Conservation (phyloP, 257 asterid species). For the Galeopsis tetrahit region DNA sequence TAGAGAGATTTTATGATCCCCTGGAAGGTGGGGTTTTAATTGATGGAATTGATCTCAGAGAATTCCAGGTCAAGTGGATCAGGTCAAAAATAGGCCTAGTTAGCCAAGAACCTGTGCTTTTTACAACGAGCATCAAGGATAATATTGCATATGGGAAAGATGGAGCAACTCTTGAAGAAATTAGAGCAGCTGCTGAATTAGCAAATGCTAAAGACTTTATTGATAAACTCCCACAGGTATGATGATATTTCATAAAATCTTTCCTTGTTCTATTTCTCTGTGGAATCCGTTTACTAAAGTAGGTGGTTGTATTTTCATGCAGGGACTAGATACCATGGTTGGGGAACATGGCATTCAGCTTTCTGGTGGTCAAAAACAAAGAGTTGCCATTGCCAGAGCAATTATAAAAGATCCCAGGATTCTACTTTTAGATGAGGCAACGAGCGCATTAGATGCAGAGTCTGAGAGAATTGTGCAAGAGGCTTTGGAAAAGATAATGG, state of each 20-base stretch:
- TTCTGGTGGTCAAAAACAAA: constrained; percentile 66
- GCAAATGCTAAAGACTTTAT: constrained; percentile 61
- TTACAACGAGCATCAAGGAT: constrained; percentile 58
- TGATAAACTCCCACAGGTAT: constrained; percentile 54
- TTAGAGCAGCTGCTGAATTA: constrained; percentile 47
- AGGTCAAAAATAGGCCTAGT: constrained; percentile 63
- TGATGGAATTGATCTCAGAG: constrained; percentile 50
- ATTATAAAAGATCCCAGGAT: constrained; percentile 57
- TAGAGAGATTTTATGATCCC: constrained; percentile 69
- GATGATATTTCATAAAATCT: too few species aligned
- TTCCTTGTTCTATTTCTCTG: not conserved
- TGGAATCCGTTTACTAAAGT: not conserved
- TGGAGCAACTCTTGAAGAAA: constrained; percentile 54
- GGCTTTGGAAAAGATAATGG: constrained; percentile 54
- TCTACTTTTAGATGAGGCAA: constrained; percentile 66
- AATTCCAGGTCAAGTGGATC: constrained; percentile 56
- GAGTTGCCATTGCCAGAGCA: constrained; percentile 65
- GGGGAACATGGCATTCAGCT: constrained; percentile 62
- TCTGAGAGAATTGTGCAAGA: constrained; percentile 57
- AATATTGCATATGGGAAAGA: constrained; percentile 61
- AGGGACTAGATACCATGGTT: constrained; percentile 63
- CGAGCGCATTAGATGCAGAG: constrained; percentile 64
- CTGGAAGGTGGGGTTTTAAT: constrained; percentile 47
- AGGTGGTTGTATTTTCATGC: constrained; percentile 5
- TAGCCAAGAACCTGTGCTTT: constrained; percentile 68